These are phyloP conservation scores for Echria macrotheca DNA, from an alignment of 495 filamentous ascomycete species.

Conservation along the genomic window DNA sequence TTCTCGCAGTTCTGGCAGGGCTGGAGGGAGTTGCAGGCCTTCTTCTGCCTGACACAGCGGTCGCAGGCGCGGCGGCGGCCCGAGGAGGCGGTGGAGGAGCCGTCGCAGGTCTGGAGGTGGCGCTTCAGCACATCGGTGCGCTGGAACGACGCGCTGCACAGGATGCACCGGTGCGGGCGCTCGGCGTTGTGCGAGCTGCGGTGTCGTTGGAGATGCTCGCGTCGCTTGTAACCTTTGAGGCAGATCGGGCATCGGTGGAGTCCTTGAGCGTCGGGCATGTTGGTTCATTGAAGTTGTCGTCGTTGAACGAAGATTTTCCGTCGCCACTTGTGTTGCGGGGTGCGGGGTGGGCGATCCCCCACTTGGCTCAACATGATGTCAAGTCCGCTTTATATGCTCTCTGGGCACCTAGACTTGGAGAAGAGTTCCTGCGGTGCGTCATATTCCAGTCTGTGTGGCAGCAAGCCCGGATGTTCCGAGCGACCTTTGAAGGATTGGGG, in stretches of 20 bases:
- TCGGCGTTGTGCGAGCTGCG: conserved; percentile 24
- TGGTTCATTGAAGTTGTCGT: too few species aligned
- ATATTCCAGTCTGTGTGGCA: too few species aligned
- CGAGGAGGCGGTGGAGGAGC: conserved; percentile 10
- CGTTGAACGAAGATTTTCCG: too few species aligned
- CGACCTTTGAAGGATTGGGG: too few species aligned
- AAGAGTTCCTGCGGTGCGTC: too few species aligned
- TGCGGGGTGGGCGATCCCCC: too few species aligned
- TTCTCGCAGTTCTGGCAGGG: conserved; percentile 27
- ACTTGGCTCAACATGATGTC: too few species aligned
- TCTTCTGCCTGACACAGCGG: conserved; percentile 30
- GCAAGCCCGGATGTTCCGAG: too few species aligned
- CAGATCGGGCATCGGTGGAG: conserved; percentile 27
- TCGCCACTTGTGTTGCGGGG: too few species aligned
- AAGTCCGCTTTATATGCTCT: too few species aligned
- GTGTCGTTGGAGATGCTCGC: conserved; percentile 29
- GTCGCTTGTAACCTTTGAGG: conserved; percentile 30
- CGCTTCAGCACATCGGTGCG: conserved; percentile 29
- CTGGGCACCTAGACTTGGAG: too few species aligned
- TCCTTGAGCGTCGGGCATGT: conserved; percentile 21
- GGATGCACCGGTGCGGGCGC: conserved; percentile 25
- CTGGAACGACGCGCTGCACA: conserved; percentile 28
- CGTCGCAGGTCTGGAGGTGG: conserved; percentile 29
- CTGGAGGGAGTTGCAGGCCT: conserved; percentile 27
- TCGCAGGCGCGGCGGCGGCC: conserved; percentile 26